These are phyloP conservation scores for Lichtheimia ornata DNA, from an alignment of 371 early-diverging fungal species.

Conservation along the genomic window DNA sequence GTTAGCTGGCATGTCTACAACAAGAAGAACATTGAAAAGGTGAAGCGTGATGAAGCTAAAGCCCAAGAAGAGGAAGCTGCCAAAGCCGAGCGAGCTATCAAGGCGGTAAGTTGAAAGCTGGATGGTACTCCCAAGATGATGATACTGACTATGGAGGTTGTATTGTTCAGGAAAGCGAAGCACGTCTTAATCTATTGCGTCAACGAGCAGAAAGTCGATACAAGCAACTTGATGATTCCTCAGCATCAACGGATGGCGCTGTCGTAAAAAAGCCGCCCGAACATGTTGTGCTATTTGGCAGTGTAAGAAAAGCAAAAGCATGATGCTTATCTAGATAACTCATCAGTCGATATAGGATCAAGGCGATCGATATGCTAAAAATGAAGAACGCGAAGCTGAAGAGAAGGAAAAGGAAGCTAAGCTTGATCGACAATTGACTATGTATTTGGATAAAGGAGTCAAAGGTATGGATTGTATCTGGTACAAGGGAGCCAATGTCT, in stretches of 20 bases:
- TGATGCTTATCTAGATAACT: neutral
- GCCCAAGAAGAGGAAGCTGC: slow-evolving; percentile 54
- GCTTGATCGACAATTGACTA: slow-evolving; percentile 59
- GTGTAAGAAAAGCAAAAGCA: neutral
- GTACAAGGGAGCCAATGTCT: neutral
- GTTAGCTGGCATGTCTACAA: slow-evolving; percentile 80
- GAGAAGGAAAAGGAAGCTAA: slow-evolving; percentile 57
- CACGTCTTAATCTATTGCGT: slow-evolving; percentile 49
- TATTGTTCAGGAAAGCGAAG: slow-evolving; percentile 61
- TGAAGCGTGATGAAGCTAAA: slow-evolving; percentile 69
- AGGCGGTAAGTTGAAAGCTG: slow-evolving; percentile 46
- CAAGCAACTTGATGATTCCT: neutral
- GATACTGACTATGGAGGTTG: neutral
- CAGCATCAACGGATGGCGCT: neutral
- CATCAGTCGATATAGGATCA: neutral
- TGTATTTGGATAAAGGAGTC: slow-evolving; percentile 62
- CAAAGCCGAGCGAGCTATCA: slow-evolving; percentile 39
- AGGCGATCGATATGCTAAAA: slow-evolving; percentile 21
- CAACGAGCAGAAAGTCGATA: slow-evolving; percentile 42
- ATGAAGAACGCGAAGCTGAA: slow-evolving; percentile 64
- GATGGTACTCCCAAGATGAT: neutral
- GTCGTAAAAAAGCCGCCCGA: slow-evolving; percentile 16
- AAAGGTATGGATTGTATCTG: slow-evolving; percentile 28
- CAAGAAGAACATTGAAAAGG: slow-evolving; percentile 69
- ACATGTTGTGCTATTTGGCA: slow-evolving; percentile 63